Conservation (phyloP, 2,329 filamentous ascomycete genomes). For the Aspergillus ustus region DNA sequence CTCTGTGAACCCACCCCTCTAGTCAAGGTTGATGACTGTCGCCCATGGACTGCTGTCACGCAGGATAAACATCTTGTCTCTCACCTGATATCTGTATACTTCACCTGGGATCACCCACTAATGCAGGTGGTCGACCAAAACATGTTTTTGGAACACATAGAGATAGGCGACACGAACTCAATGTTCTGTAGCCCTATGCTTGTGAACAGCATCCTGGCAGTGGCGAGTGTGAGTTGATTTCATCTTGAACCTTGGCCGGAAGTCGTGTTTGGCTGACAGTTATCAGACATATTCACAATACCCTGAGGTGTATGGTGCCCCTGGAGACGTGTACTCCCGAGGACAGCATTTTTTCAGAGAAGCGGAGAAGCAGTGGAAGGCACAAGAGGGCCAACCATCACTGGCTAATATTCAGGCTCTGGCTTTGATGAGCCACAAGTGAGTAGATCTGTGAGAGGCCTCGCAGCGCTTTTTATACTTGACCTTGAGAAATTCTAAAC, state of each 20-base stretch:
- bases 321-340: conserved; percentile 34
- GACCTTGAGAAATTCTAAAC: neutral
- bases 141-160: conserved; percentile 65
- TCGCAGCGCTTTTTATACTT: neutral
- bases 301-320: conserved; percentile 33
- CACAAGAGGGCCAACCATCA: conserved; percentile 38
- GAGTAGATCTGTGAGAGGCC: conserved; percentile 22
- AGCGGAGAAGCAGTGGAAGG: conserved; percentile 41
- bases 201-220: conserved; percentile 83
- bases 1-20: conserved; percentile 40
- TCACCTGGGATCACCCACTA: conserved; percentile 91
- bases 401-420: conserved; percentile 44
- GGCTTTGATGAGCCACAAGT: conserved; percentile 39
- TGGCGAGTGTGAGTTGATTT: conserved; percentile 39
- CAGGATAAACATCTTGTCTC: conserved; percentile 74
- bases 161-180: conserved; percentile 49
- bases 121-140: conserved; percentile 80
- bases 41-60: conserved; percentile 77
- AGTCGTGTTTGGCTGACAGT: conserved; percentile 12
- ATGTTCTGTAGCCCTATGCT: conserved; percentile 82
- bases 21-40: conserved; percentile 37
- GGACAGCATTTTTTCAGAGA: conserved; percentile 42
- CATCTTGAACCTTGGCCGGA: neutral
- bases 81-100: conserved; percentile 89
- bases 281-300: conserved; percentile 43